These are phyloP conservation scores for Penicillium sp. DNA, from an alignment of 2,329 filamentous ascomycete species.

Conservation along the genomic window DNA sequence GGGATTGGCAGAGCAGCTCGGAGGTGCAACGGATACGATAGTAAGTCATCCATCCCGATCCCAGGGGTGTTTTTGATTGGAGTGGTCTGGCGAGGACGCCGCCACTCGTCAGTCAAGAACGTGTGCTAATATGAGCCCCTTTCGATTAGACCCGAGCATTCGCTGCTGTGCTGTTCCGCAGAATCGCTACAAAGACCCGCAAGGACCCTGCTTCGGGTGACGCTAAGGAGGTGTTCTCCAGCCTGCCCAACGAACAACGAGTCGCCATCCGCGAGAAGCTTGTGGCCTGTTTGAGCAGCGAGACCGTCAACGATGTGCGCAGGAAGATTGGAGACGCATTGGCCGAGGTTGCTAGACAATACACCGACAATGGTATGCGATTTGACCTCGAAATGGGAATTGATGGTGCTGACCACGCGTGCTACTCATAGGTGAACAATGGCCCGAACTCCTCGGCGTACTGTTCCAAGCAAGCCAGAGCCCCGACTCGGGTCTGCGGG, in stretches of 20 bases:
- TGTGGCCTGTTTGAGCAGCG: constrained; percentile 72
- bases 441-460: constrained; percentile 83
- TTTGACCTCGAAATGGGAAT: not conserved
- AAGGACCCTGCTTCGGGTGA: constrained; percentile 71
- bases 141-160: constrained; percentile 76
- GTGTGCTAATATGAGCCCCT: constrained; percentile 3
- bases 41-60: constrained; percentile 54
- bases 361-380: constrained; percentile 81
- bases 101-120: not conserved
- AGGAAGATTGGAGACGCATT: constrained; percentile 99
- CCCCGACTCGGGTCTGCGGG: constrained; percentile 77
- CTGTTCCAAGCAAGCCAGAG: constrained; percentile 92
- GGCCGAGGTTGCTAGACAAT: constrained; percentile 91
- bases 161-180: constrained; percentile 88
- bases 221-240: constrained; percentile 81
- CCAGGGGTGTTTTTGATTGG: constrained; percentile 2
- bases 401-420: constrained; percentile 9
- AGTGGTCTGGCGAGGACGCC: not conserved
- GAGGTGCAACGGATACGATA: constrained; percentile 70
- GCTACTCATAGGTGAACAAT: constrained; percentile 67
- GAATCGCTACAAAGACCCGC: constrained; percentile 85
- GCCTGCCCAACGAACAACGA: constrained; percentile 72
- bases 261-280: constrained; percentile 81
- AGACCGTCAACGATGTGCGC: constrained; percentile 73
- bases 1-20: constrained; percentile 90